phyloP scores from a whole-genome alignment of 2,329 filamentous ascomycete genomes.

The Colletotrichum siamense region DNA sequence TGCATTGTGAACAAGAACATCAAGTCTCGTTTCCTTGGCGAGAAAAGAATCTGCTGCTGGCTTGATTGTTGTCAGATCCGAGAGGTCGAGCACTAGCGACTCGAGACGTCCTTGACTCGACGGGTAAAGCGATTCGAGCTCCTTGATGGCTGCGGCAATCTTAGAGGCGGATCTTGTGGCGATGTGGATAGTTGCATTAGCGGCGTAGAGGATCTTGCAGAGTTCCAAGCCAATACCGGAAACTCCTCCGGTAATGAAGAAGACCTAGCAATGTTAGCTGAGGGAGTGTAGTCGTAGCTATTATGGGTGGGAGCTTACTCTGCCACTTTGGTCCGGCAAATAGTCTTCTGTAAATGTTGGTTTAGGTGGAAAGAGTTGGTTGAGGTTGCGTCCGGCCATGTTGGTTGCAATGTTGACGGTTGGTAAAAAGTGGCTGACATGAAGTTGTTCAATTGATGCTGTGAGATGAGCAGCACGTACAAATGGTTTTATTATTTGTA shows the following conservation, averaged over 20 bases:
- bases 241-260: slow-evolving; percentile 53
- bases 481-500: too few relatives aligned
- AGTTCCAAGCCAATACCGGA: slow-evolving; percentile 57
- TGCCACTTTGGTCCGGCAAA: slow-evolving; percentile 43
- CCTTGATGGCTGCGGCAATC: slow-evolving; percentile 46
- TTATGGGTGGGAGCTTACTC: slow-evolving; percentile 23
- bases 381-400: neutral
- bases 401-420: neutral
- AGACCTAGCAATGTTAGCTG: slow-evolving; percentile 36
- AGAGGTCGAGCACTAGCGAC: slow-evolving; percentile 50
- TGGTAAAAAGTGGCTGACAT: neutral
- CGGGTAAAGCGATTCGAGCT: neutral
- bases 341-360: slow-evolving; percentile 47
- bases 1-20: slow-evolving; percentile 51
- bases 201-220: slow-evolving; percentile 56
- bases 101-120: slow-evolving; percentile 44
- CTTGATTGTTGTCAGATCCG: slow-evolving; percentile 39
- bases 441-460: neutral
- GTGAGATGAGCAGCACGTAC: too few relatives aligned
- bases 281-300: too few relatives aligned
- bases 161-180: slow-evolving; percentile 53
- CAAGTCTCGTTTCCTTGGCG: slow-evolving; percentile 33
- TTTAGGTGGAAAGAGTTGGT: slow-evolving; percentile 32
- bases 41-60: slow-evolving; percentile 35
- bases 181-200: slow-evolving; percentile 59